Base-by-base conservation (phyloP, 2,329 filamentous ascomycete genomes). In the Aspergillus awamori region DNA sequence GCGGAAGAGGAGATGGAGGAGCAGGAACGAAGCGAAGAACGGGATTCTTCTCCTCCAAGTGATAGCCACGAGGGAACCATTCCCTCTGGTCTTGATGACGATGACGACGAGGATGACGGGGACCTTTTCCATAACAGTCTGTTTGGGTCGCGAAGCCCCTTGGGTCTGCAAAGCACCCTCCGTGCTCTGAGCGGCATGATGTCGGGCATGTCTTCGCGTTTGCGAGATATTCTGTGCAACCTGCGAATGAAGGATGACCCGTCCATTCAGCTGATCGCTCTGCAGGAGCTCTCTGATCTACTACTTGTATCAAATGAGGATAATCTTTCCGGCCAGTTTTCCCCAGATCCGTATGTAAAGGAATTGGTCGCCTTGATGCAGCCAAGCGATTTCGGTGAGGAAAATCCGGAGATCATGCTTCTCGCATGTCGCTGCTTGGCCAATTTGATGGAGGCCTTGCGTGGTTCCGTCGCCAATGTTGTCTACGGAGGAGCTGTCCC, bases 401-500 rank as follows among this genome's bases (percentile, higher is more conserved):
- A 96, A 74, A 97, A 97, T 69, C 91, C 93, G 0, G 95, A 99
- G 76, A 92, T 98, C 63, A 98, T 98, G 94, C 87, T 99, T 11
- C 84, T 98, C 62, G 94, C 95, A 20, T 99, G 95, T 74, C 90
- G 96, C 62, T 98, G 92, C 76, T 85, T 99, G 69, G 95, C 95
- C 62, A 98, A 99, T 74, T 79, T 99, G 58, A 99, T 99, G 95
- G 95, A 99, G 76, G 96, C 94, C 26, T 81, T 99, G 30, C 93
- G 95, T 20, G 89, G 92, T 36, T 94, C 94, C 60, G 95, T 95
- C 53, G 91, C 93, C 11, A 97, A 96, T 74, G 93, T 99, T 13
- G 95, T 98, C 4, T 98, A 98, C 74, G 94, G 93, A n/a, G 92
- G 93, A 53, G 95, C 95, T 36, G 95, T 99, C 5, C 93, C 95